phyloP scores from a whole-genome alignment of 495 filamentous ascomycete genomes.

The Jackrogersella multiformis region DNA sequence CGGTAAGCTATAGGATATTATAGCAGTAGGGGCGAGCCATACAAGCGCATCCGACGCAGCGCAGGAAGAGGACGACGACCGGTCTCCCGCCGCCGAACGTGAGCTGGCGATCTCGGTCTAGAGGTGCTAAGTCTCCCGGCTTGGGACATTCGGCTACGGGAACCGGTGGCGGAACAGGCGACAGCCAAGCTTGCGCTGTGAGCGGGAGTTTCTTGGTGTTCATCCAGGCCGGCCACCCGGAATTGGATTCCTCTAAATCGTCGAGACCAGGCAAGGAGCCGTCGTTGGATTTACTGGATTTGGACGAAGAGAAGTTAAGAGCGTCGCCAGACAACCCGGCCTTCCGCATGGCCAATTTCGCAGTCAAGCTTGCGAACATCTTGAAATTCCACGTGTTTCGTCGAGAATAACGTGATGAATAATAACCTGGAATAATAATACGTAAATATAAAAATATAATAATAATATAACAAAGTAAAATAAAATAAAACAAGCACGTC shows the following conservation, averaged over 20 bases:
- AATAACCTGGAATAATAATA: too few species aligned
- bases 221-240: conserved; percentile 52
- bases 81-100: conserved; percentile 49
- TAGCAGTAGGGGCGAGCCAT: conserved; percentile 24
- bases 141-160: conserved; percentile 53
- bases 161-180: conserved; percentile 56
- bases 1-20: background rate
- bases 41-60: conserved; percentile 67
- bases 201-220: conserved; percentile 54
- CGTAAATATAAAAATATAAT: too few species aligned
- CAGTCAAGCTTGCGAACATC: conserved; percentile 60
- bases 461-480: background rate
- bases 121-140: conserved; percentile 59
- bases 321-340: conserved; percentile 53
- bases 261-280: conserved; percentile 36
- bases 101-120: conserved; percentile 55
- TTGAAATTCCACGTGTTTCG: conserved; percentile 17
- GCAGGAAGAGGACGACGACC: conserved; percentile 60
- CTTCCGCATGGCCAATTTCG: conserved; percentile 59
- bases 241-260: conserved; percentile 43
- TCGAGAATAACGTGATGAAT: background rate
- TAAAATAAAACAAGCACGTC: background rate
- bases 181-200: conserved; percentile 57
- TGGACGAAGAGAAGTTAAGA: conserved; percentile 47
- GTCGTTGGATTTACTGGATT: conserved; percentile 41